Conservation (phyloP, 2,329 filamentous ascomycete species). For the Uncinocarpus reesii region DNA sequence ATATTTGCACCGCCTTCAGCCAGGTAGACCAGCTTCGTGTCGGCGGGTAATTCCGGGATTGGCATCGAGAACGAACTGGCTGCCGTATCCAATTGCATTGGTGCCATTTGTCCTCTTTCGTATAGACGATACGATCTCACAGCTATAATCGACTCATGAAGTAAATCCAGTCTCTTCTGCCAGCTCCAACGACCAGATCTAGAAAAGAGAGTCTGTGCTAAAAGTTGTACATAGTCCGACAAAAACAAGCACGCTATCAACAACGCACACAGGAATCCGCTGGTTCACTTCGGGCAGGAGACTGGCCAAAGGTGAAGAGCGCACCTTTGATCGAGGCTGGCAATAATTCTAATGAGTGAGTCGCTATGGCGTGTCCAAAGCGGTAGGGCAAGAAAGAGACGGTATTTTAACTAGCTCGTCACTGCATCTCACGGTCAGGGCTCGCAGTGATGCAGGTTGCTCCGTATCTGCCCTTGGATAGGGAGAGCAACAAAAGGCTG, state of each 20-base stretch:
- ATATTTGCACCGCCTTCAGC: constrained; percentile 68
- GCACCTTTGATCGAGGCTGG: not conserved
- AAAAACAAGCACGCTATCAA: too few species aligned
- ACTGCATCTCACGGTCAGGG: too few species aligned
- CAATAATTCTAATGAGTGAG: not conserved
- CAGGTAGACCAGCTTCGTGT: constrained; percentile 37
- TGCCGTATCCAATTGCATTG: not conserved
- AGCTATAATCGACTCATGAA: not conserved
- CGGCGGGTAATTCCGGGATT: constrained; percentile 27
- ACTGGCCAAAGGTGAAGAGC: not conserved
- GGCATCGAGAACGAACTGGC: not conserved
- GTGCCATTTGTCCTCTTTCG: constrained; percentile 4
- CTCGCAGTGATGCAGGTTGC: not conserved
- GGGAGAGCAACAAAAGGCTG: constrained; percentile 6
- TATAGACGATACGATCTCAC: not conserved
- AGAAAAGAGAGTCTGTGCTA: not conserved
- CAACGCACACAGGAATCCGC: too few species aligned
- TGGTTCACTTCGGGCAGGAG: too few species aligned
- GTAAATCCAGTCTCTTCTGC: not conserved
- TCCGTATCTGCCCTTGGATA: not conserved
- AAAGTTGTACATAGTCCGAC: too few species aligned
- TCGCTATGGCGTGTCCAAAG: too few species aligned
- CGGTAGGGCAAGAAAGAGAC: too few species aligned
- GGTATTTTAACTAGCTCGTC: too few species aligned
- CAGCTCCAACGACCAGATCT: not conserved